phyloP scores from a whole-genome alignment of 768 basidiomycete species.

The Leccinum rimulosum region DNA sequence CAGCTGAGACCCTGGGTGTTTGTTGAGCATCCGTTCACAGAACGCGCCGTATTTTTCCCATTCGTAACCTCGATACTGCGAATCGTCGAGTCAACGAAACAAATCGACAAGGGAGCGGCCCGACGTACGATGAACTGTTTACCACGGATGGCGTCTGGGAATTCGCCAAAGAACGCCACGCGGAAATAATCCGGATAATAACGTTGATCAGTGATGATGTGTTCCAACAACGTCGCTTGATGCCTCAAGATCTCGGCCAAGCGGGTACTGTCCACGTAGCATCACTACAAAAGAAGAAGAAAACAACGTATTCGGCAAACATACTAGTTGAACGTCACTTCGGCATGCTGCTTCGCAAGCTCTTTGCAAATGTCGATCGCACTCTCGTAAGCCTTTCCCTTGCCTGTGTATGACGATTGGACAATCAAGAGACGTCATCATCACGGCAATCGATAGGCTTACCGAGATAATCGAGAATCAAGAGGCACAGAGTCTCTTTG shows the following conservation, averaged over 20 bases:
- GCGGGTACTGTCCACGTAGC: constrained; percentile 51
- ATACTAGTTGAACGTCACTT: constrained; percentile 89
- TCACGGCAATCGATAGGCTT: constrained; percentile 14
- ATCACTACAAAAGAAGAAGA: neutral
- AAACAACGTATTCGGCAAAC: constrained; percentile 22
- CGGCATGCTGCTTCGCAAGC: constrained; percentile 81
- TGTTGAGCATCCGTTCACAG: constrained; percentile 89
- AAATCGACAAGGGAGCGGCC: neutral
- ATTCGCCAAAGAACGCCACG: constrained; percentile 91
- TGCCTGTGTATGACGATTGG: constrained; percentile 46
- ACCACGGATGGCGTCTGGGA: constrained; percentile 78
- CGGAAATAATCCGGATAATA: constrained; percentile 93
- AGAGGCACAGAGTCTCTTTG: constrained; percentile 87
- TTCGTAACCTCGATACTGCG: constrained; percentile 87
- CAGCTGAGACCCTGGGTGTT: constrained; percentile 82
- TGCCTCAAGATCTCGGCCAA: constrained; percentile 84
- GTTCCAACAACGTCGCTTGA: constrained; percentile 83
- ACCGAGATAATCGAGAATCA: constrained; percentile 95
- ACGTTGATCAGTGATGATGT: constrained; percentile 78
- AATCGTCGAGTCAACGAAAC: neutral
- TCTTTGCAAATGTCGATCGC: constrained; percentile 94
- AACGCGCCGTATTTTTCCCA: constrained; percentile 92
- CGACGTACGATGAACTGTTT: constrained; percentile 86
- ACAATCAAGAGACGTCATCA: constrained; percentile 5
- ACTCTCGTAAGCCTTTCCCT: constrained; percentile 97